These are phyloP conservation scores for Iberis pinnata DNA, from an alignment of 345 rosid genomes.

Conservation along the genomic window DNA sequence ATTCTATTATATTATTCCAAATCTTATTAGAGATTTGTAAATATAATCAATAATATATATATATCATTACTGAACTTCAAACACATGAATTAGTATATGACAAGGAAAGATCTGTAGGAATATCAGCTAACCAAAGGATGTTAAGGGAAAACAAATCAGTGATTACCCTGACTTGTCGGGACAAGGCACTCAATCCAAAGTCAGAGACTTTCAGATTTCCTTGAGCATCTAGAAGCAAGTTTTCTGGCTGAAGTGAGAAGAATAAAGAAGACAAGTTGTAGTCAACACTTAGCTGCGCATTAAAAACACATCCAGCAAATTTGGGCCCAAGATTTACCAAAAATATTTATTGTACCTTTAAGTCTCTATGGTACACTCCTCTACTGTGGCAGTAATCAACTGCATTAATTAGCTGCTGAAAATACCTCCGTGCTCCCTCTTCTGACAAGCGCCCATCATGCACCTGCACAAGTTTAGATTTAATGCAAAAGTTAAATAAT, in stretches of 20 bases:
- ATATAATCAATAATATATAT: background rate
- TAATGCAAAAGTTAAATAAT: conserved; percentile 4
- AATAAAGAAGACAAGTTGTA: background rate
- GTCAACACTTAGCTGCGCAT: background rate
- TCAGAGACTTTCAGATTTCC: conserved; percentile 91
- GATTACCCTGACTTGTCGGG: conserved; percentile 95
- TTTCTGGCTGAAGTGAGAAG: conserved; percentile 70
- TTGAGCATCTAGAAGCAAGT: conserved; percentile 78
- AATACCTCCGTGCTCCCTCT: conserved; percentile 73
- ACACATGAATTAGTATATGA: background rate
- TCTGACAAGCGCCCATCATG: conserved; percentile 89
- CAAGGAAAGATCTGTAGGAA: background rate
- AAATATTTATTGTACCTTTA: conserved; percentile 51
- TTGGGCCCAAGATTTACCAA: background rate
- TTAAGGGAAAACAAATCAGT: background rate
- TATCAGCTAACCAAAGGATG: background rate
- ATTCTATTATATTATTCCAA: background rate
- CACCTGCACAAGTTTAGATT: conserved; percentile 44
- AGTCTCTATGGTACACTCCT: conserved; percentile 88
- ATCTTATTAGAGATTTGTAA: conserved; percentile 6
- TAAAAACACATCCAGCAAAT: background rate
- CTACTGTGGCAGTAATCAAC: conserved; percentile 97
- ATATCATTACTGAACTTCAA: background rate
- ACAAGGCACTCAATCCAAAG: conserved; percentile 95
- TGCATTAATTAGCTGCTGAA: conserved; percentile 94